Evolutionary conservation across 495 filamentous ascomycete genomes (phyloP), one percentile per base, ranked within the genome.

Genomic region (Neurospora sp.): DNA sequence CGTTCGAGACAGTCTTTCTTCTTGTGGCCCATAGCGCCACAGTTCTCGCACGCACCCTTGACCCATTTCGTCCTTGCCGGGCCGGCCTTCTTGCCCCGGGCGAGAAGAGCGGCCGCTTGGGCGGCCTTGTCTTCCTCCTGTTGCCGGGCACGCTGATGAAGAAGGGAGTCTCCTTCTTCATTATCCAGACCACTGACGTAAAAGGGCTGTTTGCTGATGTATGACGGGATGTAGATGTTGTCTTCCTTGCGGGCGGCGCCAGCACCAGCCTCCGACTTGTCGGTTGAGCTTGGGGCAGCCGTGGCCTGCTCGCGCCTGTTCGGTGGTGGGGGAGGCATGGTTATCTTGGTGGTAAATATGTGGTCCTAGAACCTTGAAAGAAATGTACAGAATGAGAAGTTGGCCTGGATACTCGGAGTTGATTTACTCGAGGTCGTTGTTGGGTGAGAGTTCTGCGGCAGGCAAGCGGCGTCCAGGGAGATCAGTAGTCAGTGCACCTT

Each of bases 211-310:
- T 97, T 97, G 77, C 94, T 93, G 86, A 99, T 99, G 87, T 97
- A 99, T 70, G 93, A 88, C 11, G 96, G 96, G 81, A 99, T 99
- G 87, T 99, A 99, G 84, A 98, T 94, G 89, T 99, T 99, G 81
- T 91, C 91, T 82, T 93, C 91, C 78, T 94, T 94, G 72, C 85
- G 87, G 70, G 88, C 85, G 27, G 86, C 84, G 69, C 84, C 88
- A 10, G 86, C 83, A 41, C 81, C 83, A 39, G 75, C 72, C 16
- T 39, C 74, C n/a, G 77, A 41, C 59, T 38, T 75, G 27, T 74
- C 73, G 70, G 66, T 44, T 2, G 69, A 48, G 20, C 40, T 41
- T 10, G 70, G 16, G 8, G 71, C 73, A 8, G 54, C 54, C 2
- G 74, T 62, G 7, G 73, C 37, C 38, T 44, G 69, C 42, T 73